A percentile compares a stretch with the other conserved stretches of the same genome.
These are phyloP conservation scores for Pichia kluyveri DNA, from an alignment of 805 yeast genomes.

Conservation along the genomic window DNA sequence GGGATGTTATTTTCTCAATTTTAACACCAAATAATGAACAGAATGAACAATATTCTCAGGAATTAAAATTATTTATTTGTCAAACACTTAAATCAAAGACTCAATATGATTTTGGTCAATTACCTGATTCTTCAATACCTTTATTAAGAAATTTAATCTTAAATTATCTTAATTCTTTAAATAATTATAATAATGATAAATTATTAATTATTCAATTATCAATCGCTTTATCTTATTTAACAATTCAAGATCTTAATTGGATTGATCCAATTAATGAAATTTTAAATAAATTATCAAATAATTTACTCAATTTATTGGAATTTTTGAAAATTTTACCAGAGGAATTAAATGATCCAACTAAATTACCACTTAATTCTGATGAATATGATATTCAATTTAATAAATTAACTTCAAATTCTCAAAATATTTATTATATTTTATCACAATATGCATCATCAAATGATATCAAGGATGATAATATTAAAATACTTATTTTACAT, in stretches of 20 bases:
- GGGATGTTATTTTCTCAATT: conserved; percentile 60
- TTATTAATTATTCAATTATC: conserved; percentile 77
- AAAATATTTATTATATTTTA: conserved; percentile 55
- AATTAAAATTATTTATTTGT: conserved; percentile 73
- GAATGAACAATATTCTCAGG: conserved; percentile 28
- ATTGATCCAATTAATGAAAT: conserved; percentile 59
- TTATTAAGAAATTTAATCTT: conserved; percentile 63
- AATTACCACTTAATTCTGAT: conserved; percentile 71
- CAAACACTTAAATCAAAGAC: conserved; percentile 84
- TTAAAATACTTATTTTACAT: conserved; percentile 45
- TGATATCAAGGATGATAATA: conserved; percentile 20
- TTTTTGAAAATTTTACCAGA: conserved; percentile 86
- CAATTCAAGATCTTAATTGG: conserved; percentile 76
- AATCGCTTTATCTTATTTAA: conserved; percentile 71
- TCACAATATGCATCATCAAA: conserved; percentile 29
- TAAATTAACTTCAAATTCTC: conserved; percentile 55
- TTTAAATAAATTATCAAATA: conserved; percentile 36
- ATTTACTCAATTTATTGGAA: conserved; percentile 50
- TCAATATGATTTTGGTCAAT: conserved; percentile 75
- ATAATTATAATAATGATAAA: conserved; percentile 21
- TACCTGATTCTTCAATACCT: conserved; percentile 46
- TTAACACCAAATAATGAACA: conserved; percentile 24
- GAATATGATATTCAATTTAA: conserved; percentile 61
- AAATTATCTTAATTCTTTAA: conserved; percentile 38
- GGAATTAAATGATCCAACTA: conserved; percentile 71